Evolutionary conservation across 768 basidiomycete species (phyloP), one percentile per base, ranked within the genome.

Genomic region (Panaeolus cyanescens): DNA sequence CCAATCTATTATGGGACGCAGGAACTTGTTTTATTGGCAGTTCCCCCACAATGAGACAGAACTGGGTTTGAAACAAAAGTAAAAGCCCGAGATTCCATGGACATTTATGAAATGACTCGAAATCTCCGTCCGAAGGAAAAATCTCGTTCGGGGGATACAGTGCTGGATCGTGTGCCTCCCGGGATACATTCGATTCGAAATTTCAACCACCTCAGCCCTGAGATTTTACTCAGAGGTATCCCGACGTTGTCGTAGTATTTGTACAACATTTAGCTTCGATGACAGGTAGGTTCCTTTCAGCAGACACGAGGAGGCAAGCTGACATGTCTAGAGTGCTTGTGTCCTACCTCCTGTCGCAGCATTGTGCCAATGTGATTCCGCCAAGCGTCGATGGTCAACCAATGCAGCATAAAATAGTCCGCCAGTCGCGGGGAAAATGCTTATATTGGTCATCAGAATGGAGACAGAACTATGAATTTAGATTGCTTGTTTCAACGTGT

Each of bases 161-260:
- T 5, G 19, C n/a, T n/a, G 17, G 22, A 42, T 42, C 20, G 45
- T 13, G 22, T 20, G 19, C 45, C 45, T 42, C 22, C 40, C 20
- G 45, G 25, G 45, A 15, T 50, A 13, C 45, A 3, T 50, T 28
- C 30, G 25, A 28, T 28, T 28, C 12, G 13, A 50, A 50, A 50
- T 28, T 30, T 13, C 25, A 28, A 12, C 25, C 30, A 28, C 15
- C 30, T 13, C 45, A 50, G 25, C 45, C 45, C 45, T 50, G 45
- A 50, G 45, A 13, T 50, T 13, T 28, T n/a, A 28, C 8, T 28
- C 12, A 25, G 45, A 22, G 25, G 45, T 28, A 50, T 50, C 45
- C 45, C 45, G 45, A 50, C 45, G 45, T 50, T 50, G 45, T 50
- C 45, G 45, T 50, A 50, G 45, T 50, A 50, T 50, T 50, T 50